Evolutionary conservation across 2,329 filamentous ascomycete species (phyloP).

Genomic region (Clonostachys sp.): DNA sequence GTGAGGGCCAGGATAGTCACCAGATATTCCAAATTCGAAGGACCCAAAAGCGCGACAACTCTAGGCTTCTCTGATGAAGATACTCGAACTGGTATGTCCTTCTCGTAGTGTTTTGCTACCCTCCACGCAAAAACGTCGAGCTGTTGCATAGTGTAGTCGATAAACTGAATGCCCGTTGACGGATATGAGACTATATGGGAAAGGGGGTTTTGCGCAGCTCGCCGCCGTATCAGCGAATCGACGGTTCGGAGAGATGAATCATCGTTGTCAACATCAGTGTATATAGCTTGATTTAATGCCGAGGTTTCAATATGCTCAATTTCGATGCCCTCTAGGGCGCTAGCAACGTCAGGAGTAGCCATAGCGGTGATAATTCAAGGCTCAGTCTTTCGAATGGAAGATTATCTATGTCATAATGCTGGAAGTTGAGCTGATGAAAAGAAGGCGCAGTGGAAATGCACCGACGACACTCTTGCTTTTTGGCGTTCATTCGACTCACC

Average conservation of each 20-base stretch:
- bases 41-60: slow-evolving; percentile 44
- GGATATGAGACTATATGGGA: slow-evolving; percentile 34
- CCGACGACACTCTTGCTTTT: no score
- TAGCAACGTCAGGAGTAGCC: no score
- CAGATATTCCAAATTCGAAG: slow-evolving; percentile 49
- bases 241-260: slow-evolving; percentile 13
- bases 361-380: no score
- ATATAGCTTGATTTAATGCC: background rate
- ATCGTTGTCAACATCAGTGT: slow-evolving; percentile 3
- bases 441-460: no score
- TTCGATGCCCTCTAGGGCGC: no score
- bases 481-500: no score
- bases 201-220: slow-evolving; percentile 19
- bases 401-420: no score
- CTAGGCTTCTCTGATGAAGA: slow-evolving; percentile 14
- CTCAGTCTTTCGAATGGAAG: no score
- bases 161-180: slow-evolving; percentile 32
- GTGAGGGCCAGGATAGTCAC: slow-evolving; percentile 48
- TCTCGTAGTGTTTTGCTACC: slow-evolving; percentile 15
- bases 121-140: slow-evolving; percentile 31
- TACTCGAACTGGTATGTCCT: slow-evolving; percentile 10
- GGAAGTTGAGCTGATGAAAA: no score
- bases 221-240: slow-evolving; percentile 14
- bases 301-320: no score
- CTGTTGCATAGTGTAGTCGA: slow-evolving; percentile 38